Evolutionary conservation across 2,329 filamentous ascomycete genomes (phyloP), one percentile per base, ranked within the genome.

Genomic region (Drechslerella coelobrocha): DNA sequence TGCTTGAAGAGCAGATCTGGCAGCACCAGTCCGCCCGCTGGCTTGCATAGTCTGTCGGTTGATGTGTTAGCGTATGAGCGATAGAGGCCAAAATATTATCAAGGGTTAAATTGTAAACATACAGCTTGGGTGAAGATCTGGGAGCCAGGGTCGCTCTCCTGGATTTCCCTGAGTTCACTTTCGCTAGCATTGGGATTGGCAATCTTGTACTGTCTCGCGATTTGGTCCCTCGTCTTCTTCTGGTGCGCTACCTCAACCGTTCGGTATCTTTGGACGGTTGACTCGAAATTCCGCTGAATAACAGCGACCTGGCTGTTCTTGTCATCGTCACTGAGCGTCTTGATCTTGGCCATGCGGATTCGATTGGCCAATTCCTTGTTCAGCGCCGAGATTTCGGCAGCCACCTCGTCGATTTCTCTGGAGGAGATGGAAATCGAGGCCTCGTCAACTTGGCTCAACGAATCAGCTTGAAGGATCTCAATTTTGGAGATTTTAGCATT

Each of bases 161-260:
- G 89, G 14, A 90, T 91, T 63, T 88, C 85, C 66, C 85, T 84
- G 26, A 97, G 86, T 79, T 97, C 92, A 45, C 84, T 82, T 59
- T 94, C 90, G 26, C 86, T 85, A 2, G 91, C 91, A 65, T 96
- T 88, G 21, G 92, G 90, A 73, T 87, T 85, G 61, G 94, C 92
- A 78, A 97, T 97, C 68, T 89, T 86, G 80, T 95, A 96, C 78
- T 97, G 92, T 61, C 94, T 86, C 74, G 88, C 89, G 81, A 95
- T 90, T 79, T 95, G 91, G 53, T 91, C 89, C 78, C 90, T 85
- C 29, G 91, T 86, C 75, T 89, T 88, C 79, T 89, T 89, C 77
- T 89, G 86, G 83, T 92, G 96, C 21, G 88, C 84, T 0, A 86
- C 86, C 79, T 97, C 92, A 61, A 91, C 83, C 74, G 86, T 84